phyloP scores from a whole-genome alignment of 805 yeast species.

The Wickerhamomyces kurtzmanii region DNA sequence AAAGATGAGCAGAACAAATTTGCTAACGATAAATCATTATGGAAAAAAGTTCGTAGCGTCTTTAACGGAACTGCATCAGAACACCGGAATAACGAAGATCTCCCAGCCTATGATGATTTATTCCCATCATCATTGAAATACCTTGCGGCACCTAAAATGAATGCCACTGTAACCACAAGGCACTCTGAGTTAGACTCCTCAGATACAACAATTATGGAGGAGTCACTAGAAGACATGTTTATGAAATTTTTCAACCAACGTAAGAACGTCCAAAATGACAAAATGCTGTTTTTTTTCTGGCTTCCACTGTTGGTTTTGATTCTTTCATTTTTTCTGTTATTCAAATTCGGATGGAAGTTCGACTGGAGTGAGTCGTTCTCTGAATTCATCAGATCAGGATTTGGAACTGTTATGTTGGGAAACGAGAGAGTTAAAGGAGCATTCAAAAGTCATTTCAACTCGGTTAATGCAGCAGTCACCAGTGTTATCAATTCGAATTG shows the following conservation, averaged over 20 bases:
- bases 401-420: constrained; percentile 43
- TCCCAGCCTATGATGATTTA: constrained; percentile 70
- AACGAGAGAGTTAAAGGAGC: constrained; percentile 37
- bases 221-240: constrained; percentile 22
- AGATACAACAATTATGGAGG: no score
- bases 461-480: constrained; percentile 31
- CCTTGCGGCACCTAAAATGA: constrained; percentile 2
- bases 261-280: constrained; percentile 53
- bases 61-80: constrained; percentile 7
- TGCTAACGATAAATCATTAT: constrained; percentile 17
- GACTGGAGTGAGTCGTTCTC: constrained; percentile 24
- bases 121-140: constrained; percentile 35
- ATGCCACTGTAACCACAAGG: no score
- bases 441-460: constrained; percentile 25
- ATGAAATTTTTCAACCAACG: constrained; percentile 30
- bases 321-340: constrained; percentile 32
- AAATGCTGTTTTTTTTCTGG: constrained; percentile 87
- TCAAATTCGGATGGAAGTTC: constrained; percentile 23
- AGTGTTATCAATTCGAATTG: constrained; percentile 15
- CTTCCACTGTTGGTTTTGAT: constrained; percentile 61
- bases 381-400: constrained; percentile 28
- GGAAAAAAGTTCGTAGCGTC: constrained; percentile 27
- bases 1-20: not conserved
- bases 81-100: constrained; percentile 28
- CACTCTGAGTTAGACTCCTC: no score